Base-by-base conservation (phyloP, 495 filamentous ascomycete genomes). In the Haplographium delicatum region DNA sequence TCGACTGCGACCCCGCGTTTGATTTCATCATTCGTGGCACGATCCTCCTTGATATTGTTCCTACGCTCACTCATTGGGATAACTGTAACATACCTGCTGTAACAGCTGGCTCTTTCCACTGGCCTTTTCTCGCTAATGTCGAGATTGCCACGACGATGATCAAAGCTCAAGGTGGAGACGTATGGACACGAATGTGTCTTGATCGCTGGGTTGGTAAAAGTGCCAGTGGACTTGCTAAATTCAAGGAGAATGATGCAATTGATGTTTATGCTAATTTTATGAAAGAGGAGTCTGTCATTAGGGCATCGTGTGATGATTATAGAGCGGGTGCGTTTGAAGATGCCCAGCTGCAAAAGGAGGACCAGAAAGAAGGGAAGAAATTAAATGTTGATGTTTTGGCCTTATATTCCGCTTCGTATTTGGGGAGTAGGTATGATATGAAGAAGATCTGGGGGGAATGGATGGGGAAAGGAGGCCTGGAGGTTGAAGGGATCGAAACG, bases 61-160 rank as follows among this genome's bases (percentile, higher is more conserved):
- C 71, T 5, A 73, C 69, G 5, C 11, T 64, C 56, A 11, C 68
- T 70, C 55, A 76, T 69, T 52, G 44, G 65, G 37, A 57, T 31
- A 48, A 57, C 1, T 59, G 69, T 22, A 41, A 41, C 0, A 45
- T 66, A 18, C 61, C 67, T 5, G 30, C 30, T 11, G 53, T 62
- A 19, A 53, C 59, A 18, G 54, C 54, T 6, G 60, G 52, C 1
- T 67, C 65, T 35, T 76, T 70, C 63, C 74, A 79, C 59, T 79
- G 74, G 75, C 57, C 72, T 0, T 62, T 79, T 20, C 60, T 79
- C 7, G 73, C 75, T 2, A 76, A 73, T 25, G 62, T 68, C 10
- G 61, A 67, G 10, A 47, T 74, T 0, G 72, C 71, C 0, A 64
- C 63, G n/a, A 37, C 48, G 8, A 71, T 76, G 72, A 68, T 78